Conservation (phyloP, 2,329 filamentous ascomycete genomes). For the Sclerotiophoma versabilis region DNA sequence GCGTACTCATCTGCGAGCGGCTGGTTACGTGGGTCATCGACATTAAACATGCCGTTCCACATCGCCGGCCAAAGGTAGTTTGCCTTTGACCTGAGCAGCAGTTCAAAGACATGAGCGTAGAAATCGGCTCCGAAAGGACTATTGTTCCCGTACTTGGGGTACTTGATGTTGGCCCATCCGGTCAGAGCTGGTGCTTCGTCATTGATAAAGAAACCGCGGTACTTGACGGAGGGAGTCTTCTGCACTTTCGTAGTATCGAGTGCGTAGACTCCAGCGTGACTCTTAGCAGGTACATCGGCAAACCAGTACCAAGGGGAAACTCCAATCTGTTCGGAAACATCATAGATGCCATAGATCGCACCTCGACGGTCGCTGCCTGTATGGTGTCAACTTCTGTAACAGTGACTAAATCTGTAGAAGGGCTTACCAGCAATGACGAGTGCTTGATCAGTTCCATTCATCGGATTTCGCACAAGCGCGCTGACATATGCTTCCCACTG, state of each 20-base stretch:
- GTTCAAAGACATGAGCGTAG: constrained; percentile 73
- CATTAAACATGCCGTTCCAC: constrained; percentile 75
- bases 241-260: constrained; percentile 63
- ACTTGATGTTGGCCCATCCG: constrained; percentile 69
- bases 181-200: constrained; percentile 73
- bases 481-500: constrained; percentile 75
- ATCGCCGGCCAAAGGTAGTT: constrained; percentile 79
- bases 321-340: constrained; percentile 75
- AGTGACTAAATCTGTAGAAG: background rate
- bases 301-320: constrained; percentile 75
- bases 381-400: constrained; percentile 10
- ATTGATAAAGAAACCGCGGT: constrained; percentile 74
- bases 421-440: constrained; percentile 67
- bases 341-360: constrained; percentile 74
- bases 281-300: constrained; percentile 66
- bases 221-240: constrained; percentile 68
- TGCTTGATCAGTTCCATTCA: constrained; percentile 63
- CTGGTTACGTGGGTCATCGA: constrained; percentile 73
- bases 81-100: constrained; percentile 71
- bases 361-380: constrained; percentile 67
- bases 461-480: constrained; percentile 63
- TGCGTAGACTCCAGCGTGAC: constrained; percentile 63
- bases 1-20: constrained; percentile 76
- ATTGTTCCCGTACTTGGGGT: constrained; percentile 54
- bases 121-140: constrained; percentile 64